phyloP scores from a whole-genome alignment of 768 basidiomycete species.

The Hericium alpestre region DNA sequence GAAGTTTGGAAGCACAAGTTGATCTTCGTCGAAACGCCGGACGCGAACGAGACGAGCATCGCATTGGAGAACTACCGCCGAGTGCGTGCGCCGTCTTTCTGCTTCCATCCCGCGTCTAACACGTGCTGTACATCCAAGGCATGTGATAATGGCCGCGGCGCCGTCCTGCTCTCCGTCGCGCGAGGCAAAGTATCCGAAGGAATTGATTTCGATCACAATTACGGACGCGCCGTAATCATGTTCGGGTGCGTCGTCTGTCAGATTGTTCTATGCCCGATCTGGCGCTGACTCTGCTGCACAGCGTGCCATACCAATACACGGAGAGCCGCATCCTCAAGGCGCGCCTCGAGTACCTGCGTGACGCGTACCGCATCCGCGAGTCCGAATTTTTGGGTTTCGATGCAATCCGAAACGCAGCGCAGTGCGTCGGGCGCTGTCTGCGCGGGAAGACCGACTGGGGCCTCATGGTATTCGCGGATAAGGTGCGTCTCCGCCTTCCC shows the following conservation, averaged over 20 bases:
- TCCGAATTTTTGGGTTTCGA: slow-evolving; percentile 99
- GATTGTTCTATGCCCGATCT: background rate
- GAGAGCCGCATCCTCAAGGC: slow-evolving; percentile 97
- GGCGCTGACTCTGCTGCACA: slow-evolving; percentile 19
- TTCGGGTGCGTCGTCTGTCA: slow-evolving; percentile 61
- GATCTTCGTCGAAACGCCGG: slow-evolving; percentile 98
- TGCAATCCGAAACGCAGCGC: slow-evolving; percentile 98
- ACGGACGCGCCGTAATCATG: slow-evolving; percentile 98
- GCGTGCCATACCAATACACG: slow-evolving; percentile 95
- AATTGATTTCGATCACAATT: slow-evolving; percentile 99
- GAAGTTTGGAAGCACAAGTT: slow-evolving; percentile 99
- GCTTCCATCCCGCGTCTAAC: background rate
- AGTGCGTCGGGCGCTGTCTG: slow-evolving; percentile 95
- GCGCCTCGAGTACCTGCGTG: slow-evolving; percentile 93
- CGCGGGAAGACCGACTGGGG: slow-evolving; percentile 99
- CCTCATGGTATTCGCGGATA: slow-evolving; percentile 98
- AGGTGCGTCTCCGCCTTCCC: slow-evolving; percentile 40
- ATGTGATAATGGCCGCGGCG: slow-evolving; percentile 96
- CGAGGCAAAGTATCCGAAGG: slow-evolving; percentile 99
- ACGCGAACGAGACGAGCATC: slow-evolving; percentile 97
- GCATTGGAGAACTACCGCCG: slow-evolving; percentile 95
- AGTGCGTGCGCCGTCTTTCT: slow-evolving; percentile 29
- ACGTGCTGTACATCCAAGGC: slow-evolving; percentile 43
- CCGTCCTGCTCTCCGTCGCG: slow-evolving; percentile 91
- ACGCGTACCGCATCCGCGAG: slow-evolving; percentile 95